A percentile compares a stretch with the other conserved stretches of the same genome.
Conservation (phyloP, 2,329 filamentous ascomycete genomes). For the Clarireedia monteithiana region DNA sequence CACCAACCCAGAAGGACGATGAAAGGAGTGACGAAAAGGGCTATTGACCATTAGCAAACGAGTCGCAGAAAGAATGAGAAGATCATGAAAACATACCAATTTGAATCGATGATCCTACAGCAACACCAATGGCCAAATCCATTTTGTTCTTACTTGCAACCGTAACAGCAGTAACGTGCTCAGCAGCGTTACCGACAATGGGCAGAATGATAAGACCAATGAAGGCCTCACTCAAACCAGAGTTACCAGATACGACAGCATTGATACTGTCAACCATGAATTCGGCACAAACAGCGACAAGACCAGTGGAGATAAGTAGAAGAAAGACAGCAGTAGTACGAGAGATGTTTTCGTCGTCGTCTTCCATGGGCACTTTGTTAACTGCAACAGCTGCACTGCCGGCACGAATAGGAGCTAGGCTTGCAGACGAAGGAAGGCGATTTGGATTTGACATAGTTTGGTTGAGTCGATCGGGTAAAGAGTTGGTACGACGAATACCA, state of each 20-base stretch:
- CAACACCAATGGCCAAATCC: conserved; percentile 66
- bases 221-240: conserved; percentile 53
- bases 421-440: conserved; percentile 5
- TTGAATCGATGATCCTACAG: conserved; percentile 64
- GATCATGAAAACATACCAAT: conserved; percentile 37
- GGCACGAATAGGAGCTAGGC: conserved; percentile 14
- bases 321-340: conserved; percentile 51
- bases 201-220: conserved; percentile 66
- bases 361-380: conserved; percentile 16
- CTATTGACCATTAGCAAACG: conserved; percentile 18
- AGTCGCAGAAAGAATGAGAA: not conserved
- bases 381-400: conserved; percentile 22
- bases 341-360: conserved; percentile 43
- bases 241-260: conserved; percentile 48
- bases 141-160: conserved; percentile 71
- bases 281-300: conserved; percentile 63
- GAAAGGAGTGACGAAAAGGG: conserved; percentile 61
- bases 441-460: conserved; percentile 20
- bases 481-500: conserved; percentile 66
- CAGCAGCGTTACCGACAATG: conserved; percentile 66
- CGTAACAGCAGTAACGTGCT: conserved; percentile 64
- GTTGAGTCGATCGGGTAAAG: conserved; percentile 62
- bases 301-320: conserved; percentile 53
- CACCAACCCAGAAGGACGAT: conserved; percentile 67
- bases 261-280: conserved; percentile 63